Base-by-base conservation (phyloP, 2,329 filamentous ascomycete genomes). In the Biscogniauxia marginata region DNA sequence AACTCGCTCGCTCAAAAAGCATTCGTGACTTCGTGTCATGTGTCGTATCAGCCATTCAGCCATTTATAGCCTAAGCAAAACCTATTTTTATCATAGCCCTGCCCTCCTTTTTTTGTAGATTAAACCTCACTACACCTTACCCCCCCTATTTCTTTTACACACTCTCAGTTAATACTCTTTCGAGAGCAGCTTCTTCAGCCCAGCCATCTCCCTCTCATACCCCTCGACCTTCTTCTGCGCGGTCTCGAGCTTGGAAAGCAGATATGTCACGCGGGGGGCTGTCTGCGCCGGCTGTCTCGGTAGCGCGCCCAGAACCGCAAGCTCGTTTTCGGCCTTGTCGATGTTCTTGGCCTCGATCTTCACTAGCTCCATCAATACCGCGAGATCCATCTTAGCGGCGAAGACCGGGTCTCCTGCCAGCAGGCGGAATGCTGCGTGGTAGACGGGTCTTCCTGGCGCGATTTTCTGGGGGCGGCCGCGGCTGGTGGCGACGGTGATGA, bases 361-460 rank as follows among this genome's bases (percentile, higher is more conserved):
- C 21, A 86, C 84, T 55, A 90, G 75, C 69, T 93, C 87, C 0
- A 78, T 80, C 20, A 96, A 67, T 18, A 92, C 79, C 1, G 84
- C 83, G 9, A 96, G 76, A 66, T 91, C 87, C 71, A 97, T 83
- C 62, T 87, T 84, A 34, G 89, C 87, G 45, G 81, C 80, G 45
- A 97, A 78, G 0, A 91, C 90, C 6, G 80, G 78, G 69, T 97
- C 93, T 47, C 84, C 75, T 0, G 86, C 81, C 39, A 97, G 76
- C 39, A 84, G 79, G 57, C 82, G 80, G 75, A 98, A 98, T 0
- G 93, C 93, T 1, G 93, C 86, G 56, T 87, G 84, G 72, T 93
- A 96, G n/a, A 97, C 88, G 0, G 93, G 93, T 68, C 90, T 91
- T 20, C 92, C 92, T 0, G 91, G 88, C 53, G 82, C 86, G 71